Evolutionary conservation across 495 filamentous ascomycete species (phyloP), one percentile per base, ranked within the genome.

Genomic region (Penicillium salamii): DNA sequence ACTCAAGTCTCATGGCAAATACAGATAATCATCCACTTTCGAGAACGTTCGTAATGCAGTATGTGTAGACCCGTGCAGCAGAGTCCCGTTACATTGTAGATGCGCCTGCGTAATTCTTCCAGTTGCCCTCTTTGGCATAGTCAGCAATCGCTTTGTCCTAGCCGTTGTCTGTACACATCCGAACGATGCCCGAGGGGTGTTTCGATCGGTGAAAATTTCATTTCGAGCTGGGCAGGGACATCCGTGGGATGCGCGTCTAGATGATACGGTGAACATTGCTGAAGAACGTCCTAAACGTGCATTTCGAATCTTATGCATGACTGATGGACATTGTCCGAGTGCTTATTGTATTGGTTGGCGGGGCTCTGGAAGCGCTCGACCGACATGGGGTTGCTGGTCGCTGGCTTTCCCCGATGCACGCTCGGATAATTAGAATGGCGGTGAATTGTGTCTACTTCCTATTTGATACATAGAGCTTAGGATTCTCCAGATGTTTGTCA

Each of bases 91-190:
- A 9, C 21, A 58, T 47, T 48, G 17, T 11, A 46, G 46, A 46
- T 53, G 54, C 37, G 21, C 45, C 54, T 52, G 15, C 19, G 28
- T 15, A 33, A 15, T 57, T 57, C 47, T 55, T 49, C n/a, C 46
- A 48, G 33, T 49, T 46, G 26, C 26, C 46, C 14, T 20, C 18
- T 20, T 29, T 5, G n/a, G 26, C 19, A 26, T 23, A 48, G 18
- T 14, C 9, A 32, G 46, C 28, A 39, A 48, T 48, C 11, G 21
- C 26, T 48, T 48, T 39, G 46, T 48, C 26, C 36, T 40, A 21
- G 36, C 36, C 18, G 46, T 23, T 48, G 21, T 29, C 26, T 40
- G 18, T 48, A 17, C 35, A 17, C 28, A 37, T 9, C 44, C 44
- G 34, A 17, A 23, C 18, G 44, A 48, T 32, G 17, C 45, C 18